These are phyloP conservation scores for Heliamphora pulchella DNA, from an alignment of 179 eudicot species.

Conservation along the genomic window DNA sequence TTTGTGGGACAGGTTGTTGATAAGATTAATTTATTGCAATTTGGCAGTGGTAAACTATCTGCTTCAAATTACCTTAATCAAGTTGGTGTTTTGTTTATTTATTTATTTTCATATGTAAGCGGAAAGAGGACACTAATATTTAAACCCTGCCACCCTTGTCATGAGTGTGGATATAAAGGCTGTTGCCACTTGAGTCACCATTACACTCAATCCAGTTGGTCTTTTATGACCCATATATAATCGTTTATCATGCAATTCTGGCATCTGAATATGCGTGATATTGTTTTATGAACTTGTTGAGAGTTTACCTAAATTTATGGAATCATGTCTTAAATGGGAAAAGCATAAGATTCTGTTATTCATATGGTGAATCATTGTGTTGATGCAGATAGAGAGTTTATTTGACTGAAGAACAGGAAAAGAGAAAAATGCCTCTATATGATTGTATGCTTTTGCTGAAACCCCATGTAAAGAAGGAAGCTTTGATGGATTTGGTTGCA, in stretches of 20 bases:
- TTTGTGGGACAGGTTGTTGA: background rate
- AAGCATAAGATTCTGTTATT: background rate
- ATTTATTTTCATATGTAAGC: too few species aligned
- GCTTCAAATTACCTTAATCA: background rate
- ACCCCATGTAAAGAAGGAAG: constrained; percentile 41
- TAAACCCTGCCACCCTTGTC: too few species aligned
- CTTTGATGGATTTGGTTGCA: constrained; percentile 47
- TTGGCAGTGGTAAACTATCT: background rate
- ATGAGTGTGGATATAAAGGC: too few species aligned
- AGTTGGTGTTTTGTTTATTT: too few species aligned
- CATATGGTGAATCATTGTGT: background rate
- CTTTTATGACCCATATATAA: too few species aligned
- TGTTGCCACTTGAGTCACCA: too few species aligned
- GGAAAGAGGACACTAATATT: too few species aligned
- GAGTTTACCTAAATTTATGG: background rate
- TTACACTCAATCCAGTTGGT: too few species aligned
- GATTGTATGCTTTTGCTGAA: constrained; percentile 87
- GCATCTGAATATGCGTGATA: background rate
- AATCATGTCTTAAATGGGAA: background rate
- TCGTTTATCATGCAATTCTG: background rate
- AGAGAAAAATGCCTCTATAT: constrained; percentile 70
- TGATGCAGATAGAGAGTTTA: background rate
- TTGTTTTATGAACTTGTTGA: background rate
- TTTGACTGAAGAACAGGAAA: background rate
- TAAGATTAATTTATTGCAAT: background rate